Percentiles rank a stretch among this genome's conserved stretches.
These are phyloP conservation scores for Alternaria sp. DNA, from an alignment of 2,329 filamentous ascomycete genomes.

Conservation along the genomic window DNA sequence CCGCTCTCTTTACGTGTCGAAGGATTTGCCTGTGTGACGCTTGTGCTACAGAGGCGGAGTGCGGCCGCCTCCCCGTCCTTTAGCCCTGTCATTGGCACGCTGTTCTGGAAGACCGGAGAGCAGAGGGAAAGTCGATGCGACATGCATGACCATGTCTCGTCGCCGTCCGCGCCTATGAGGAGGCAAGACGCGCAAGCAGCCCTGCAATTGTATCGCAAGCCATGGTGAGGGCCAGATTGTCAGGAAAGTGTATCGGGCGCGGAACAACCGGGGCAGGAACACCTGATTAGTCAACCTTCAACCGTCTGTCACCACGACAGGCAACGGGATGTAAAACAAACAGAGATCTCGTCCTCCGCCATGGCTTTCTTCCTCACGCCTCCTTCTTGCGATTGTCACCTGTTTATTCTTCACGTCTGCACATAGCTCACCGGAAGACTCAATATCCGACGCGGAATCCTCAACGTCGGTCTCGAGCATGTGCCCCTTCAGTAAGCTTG, in stretches of 20 bases:
- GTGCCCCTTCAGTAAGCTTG: slow-evolving; percentile 49
- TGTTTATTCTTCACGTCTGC: slow-evolving; percentile 26
- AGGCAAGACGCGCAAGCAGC: slow-evolving; percentile 21
- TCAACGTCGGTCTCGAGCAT: slow-evolving; percentile 36
- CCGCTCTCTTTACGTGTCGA: slow-evolving; percentile 18
- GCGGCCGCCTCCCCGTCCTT: slow-evolving; percentile 21
- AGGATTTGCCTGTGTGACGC: slow-evolving; percentile 22
- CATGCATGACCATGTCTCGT: slow-evolving; percentile 24
- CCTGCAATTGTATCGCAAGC: slow-evolving; percentile 36
- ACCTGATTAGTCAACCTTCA: slow-evolving; percentile 41
- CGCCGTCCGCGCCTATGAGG: slow-evolving; percentile 30
- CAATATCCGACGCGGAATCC: slow-evolving; percentile 43
- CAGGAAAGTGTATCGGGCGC: slow-evolving; percentile 41
- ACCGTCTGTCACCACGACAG: slow-evolving; percentile 29
- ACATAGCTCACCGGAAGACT: slow-evolving; percentile 33
- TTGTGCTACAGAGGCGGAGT: slow-evolving; percentile 34
- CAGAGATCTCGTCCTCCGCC: slow-evolving; percentile 48
- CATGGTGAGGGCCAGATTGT: slow-evolving; percentile 40
- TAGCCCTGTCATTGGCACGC: slow-evolving; percentile 17
- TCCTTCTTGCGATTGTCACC: slow-evolving; percentile 32
- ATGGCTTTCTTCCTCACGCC: slow-evolving; percentile 32
- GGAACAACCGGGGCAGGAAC: slow-evolving; percentile 27
- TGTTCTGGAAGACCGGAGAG: slow-evolving; percentile 23
- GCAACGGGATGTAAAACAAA: slow-evolving; percentile 48
- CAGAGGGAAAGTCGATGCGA: slow-evolving; percentile 35